These are phyloP conservation scores for Pyrenophora graminea DNA, from an alignment of 2,329 filamentous ascomycete species.

Conservation along the genomic window DNA sequence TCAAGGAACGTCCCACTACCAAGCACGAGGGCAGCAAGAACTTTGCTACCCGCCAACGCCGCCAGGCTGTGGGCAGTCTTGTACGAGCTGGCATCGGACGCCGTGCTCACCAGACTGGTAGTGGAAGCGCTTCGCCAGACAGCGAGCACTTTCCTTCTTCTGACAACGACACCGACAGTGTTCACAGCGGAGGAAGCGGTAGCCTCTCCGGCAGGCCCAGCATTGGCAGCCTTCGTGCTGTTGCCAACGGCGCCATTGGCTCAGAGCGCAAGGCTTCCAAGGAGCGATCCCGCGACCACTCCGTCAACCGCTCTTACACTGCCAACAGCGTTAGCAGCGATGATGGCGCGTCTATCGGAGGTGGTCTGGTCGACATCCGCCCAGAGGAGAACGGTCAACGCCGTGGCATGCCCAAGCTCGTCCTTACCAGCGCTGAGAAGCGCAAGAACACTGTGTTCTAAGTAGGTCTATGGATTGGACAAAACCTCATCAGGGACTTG, in stretches of 20 bases:
- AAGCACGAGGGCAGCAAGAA: conserved; percentile 97
- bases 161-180: conserved; percentile 62
- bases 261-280: conserved; percentile 72
- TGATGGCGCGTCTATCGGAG: conserved; percentile 59
- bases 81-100: conserved; percentile 88
- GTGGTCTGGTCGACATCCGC: conserved; percentile 58
- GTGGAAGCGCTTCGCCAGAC: conserved; percentile 83
- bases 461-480: conserved; percentile 25
- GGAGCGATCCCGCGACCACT: conserved; percentile 44
- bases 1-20: conserved; percentile 84
- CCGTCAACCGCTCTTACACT: conserved; percentile 53
- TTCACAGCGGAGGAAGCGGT: conserved; percentile 69
- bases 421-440: conserved; percentile 88
- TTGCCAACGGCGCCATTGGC: conserved; percentile 81
- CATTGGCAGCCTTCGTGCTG: conserved; percentile 75
- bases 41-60: conserved; percentile 89
- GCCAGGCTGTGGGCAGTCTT: conserved; percentile 87
- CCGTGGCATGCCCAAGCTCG: conserved; percentile 83
- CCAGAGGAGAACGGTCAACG: conserved; percentile 62
- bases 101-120: conserved; percentile 69
- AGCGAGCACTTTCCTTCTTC: conserved; percentile 79
- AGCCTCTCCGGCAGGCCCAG: conserved; percentile 78
- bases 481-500: conserved; percentile 18
- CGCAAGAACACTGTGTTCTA: conserved; percentile 73
- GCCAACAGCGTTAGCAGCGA: conserved; percentile 70